These are phyloP conservation scores for Sicyos baderoa DNA, from an alignment of 306 rosid species.

Conservation along the genomic window DNA sequence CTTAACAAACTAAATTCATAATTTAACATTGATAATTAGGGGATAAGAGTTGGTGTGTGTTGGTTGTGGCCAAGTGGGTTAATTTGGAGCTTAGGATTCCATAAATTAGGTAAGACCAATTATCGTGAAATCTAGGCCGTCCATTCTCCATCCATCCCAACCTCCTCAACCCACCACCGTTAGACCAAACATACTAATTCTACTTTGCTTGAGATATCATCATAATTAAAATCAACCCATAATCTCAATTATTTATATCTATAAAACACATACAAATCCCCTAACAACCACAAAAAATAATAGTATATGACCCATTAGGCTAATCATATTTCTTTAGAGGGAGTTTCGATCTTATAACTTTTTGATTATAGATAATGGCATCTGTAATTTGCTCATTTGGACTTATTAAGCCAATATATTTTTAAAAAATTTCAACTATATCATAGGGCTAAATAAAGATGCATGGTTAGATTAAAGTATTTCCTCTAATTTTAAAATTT, in stretches of 20 bases:
- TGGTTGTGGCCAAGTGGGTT: not conserved
- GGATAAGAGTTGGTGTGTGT: not conserved
- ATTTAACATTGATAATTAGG: not conserved
- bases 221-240: not conserved
- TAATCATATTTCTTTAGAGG: too few relatives aligned
- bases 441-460: too few relatives aligned
- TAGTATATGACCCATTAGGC: too few relatives aligned
- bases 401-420: too few relatives aligned
- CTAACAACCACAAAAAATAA: not conserved
- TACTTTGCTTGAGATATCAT: not conserved
- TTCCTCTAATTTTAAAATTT: too few relatives aligned
- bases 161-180: constrained; percentile 1
- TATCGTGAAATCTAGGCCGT: constrained; percentile 16
- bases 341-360: too few relatives aligned
- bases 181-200: not conserved
- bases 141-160: not conserved
- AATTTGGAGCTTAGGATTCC: constrained; percentile 7
- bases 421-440: too few relatives aligned
- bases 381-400: too few relatives aligned
- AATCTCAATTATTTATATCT: not conserved
- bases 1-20: too few relatives aligned
- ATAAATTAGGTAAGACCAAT: not conserved
- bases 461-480: too few relatives aligned
- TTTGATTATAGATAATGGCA: too few relatives aligned
- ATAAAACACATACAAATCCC: too few relatives aligned